phyloP scores from a whole-genome alignment of 768 basidiomycete species.

The Tylopilus sp. region DNA sequence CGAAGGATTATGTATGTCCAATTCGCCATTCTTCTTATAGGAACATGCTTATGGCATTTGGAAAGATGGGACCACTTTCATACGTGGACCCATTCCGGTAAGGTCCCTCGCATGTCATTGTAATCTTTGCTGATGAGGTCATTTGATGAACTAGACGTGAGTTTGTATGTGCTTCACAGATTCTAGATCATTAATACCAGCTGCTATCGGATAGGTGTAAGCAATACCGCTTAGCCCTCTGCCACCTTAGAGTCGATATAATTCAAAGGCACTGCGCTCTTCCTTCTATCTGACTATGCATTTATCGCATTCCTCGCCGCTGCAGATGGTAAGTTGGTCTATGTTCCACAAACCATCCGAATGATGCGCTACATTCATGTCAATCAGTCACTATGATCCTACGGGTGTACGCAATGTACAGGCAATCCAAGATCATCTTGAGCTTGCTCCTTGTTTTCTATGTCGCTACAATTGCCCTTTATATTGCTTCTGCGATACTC shows the following conservation, averaged over 20 bases:
- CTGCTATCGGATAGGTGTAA: conserved; percentile 13
- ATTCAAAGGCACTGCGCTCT: conserved; percentile 10
- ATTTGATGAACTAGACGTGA: conserved; percentile 10
- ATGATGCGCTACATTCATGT: neutral
- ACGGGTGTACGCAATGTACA: conserved; percentile 25
- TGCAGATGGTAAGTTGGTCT: conserved; percentile 16
- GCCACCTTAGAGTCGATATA: neutral
- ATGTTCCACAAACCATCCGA: neutral
- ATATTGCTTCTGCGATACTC: neutral
- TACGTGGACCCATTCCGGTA: conserved; percentile 12
- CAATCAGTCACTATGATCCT: conserved; percentile 23
- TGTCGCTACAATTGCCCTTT: neutral
- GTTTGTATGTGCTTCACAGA: neutral
- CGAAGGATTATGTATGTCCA: conserved; percentile 7
- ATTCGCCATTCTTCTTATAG: fast-evolving
- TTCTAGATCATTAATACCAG: neutral
- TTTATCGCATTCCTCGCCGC: conserved; percentile 17
- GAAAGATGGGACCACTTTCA: conserved; percentile 15
- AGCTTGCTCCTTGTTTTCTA: conserved; percentile 15
- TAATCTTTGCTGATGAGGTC: neutral
- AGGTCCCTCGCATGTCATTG: neutral
- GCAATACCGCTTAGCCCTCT: neutral
- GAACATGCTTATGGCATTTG: neutral
- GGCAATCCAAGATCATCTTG: conserved; percentile 11
- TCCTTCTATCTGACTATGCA: neutral